These are phyloP conservation scores for Neurospora sp. DNA, from an alignment of 495 filamentous ascomycete species.

Conservation along the genomic window DNA sequence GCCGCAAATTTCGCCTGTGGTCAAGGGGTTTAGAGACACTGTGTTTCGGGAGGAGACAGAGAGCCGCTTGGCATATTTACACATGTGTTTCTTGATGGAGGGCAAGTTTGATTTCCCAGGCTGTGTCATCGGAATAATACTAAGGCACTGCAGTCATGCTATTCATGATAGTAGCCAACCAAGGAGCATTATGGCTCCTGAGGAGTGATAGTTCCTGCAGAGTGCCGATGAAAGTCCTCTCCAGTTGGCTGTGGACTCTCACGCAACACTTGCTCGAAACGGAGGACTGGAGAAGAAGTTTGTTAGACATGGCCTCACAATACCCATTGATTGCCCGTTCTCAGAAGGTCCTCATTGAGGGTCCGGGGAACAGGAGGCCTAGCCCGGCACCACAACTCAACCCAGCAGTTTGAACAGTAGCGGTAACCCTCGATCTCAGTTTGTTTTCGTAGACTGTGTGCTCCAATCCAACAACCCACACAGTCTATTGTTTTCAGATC, in stretches of 20 bases:
- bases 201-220: not conserved
- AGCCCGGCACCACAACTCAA: not conserved
- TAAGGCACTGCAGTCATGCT: not conserved
- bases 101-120: not conserved
- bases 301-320: not conserved
- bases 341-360: not conserved
- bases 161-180: not conserved
- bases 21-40: not conserved
- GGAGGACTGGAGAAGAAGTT: not conserved
- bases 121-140: not conserved
- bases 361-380: not conserved
- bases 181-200: not conserved
- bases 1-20: not conserved
- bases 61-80: not conserved
- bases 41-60: not conserved
- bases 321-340: not conserved
- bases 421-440: not conserved
- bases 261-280: not conserved
- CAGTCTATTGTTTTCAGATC: not conserved
- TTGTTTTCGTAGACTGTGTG: not conserved
- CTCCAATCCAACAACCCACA: not conserved
- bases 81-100: not conserved
- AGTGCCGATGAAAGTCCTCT: not conserved
- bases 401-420: not conserved
- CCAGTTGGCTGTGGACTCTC: not conserved